Evolutionary conservation across 106 monocot species (phyloP).

Genomic region (Narthecium ossifragum): DNA sequence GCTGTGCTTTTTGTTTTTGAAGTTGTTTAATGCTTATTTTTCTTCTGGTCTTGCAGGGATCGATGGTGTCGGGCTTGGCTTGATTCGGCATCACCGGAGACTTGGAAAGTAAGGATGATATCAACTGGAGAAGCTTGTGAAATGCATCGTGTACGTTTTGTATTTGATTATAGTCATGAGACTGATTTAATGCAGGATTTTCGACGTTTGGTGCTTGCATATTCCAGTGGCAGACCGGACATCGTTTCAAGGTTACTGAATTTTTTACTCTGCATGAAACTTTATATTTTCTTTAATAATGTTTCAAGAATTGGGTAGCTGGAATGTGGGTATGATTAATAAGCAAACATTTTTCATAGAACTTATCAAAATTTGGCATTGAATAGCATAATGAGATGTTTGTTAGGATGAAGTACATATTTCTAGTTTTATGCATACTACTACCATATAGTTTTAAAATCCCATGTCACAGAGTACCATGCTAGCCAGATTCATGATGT

Average conservation of each 20-base stretch:
- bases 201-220: slow-evolving; percentile 89
- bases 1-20: neutral
- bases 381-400: too few species aligned
- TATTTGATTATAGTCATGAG: neutral
- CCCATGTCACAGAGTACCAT: neutral
- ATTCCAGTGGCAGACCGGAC: slow-evolving; percentile 74
- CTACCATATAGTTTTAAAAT: too few species aligned
- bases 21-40: neutral
- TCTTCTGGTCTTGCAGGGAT: slow-evolving; percentile 31
- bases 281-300: neutral
- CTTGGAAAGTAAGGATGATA: slow-evolving; percentile 47
- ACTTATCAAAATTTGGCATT: too few species aligned
- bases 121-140: neutral
- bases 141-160: neutral
- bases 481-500: too few species aligned
- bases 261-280: neutral
- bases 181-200: slow-evolving; percentile 41
- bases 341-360: too few species aligned
- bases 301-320: neutral
- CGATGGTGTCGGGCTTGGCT: slow-evolving; percentile 74
- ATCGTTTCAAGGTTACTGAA: slow-evolving; percentile 64
- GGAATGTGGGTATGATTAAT: neutral
- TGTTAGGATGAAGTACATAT: too few species aligned
- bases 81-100: slow-evolving; percentile 64
- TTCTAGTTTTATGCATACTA: too few species aligned